These are phyloP conservation scores for Leccinum olivaceopallidum DNA, from an alignment of 768 basidiomycete species.

Conservation along the genomic window DNA sequence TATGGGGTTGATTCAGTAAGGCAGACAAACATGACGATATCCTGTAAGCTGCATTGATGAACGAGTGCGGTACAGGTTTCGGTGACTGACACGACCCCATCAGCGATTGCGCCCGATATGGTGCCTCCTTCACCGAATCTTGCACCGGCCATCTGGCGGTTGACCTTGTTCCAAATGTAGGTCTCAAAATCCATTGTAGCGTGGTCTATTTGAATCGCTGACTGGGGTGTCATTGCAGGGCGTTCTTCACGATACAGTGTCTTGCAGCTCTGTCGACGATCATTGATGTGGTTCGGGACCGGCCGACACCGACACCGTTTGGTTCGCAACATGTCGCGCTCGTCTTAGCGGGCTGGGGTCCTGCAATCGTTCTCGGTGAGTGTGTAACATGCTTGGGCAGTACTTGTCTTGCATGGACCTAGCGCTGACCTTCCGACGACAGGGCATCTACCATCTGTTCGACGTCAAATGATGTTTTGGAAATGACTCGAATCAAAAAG, in stretches of 20 bases:
- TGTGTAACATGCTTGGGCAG: background rate
- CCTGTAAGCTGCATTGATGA: conserved; percentile 10
- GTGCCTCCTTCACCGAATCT: conserved; percentile 26
- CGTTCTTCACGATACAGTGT: conserved; percentile 47
- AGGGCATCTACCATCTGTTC: conserved; percentile 42
- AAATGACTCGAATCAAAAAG: background rate
- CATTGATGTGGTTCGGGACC: conserved; percentile 45
- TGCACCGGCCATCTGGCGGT: conserved; percentile 46
- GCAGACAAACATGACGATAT: conserved; percentile 3
- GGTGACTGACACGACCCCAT: background rate
- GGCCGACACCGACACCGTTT: conserved; percentile 47
- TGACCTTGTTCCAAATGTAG: conserved; percentile 58
- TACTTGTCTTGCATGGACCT: background rate
- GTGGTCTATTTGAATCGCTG: background rate
- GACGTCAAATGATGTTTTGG: conserved; percentile 42
- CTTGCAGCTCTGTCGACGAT: conserved; percentile 52
- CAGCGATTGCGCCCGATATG: conserved; percentile 4
- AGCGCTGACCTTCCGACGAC: conserved; percentile 3
- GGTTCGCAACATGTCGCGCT: conserved; percentile 68
- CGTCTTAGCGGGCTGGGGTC: conserved; percentile 60
- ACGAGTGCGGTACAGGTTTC: background rate
- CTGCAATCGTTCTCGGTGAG: conserved; percentile 54
- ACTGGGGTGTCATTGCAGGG: conserved; percentile 28
- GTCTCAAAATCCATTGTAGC: background rate
- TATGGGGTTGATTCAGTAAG: background rate